These are phyloP conservation scores for Vickermania ingenoplastis DNA, from an alignment of 208 protist genomes.

Conservation along the genomic window DNA sequence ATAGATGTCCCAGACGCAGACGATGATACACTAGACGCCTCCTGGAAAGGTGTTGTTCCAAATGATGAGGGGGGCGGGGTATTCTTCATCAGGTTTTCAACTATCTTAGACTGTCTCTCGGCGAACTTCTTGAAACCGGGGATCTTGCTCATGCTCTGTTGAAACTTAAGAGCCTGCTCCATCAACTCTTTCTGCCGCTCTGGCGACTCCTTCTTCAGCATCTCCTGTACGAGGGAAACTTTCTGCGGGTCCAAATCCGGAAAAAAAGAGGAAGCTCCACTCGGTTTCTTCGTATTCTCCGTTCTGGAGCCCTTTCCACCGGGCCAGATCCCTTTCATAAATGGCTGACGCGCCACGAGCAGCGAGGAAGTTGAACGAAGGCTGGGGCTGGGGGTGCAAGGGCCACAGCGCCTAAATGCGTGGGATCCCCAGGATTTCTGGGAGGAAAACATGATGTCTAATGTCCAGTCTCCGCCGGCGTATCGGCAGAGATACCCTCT, in stretches of 20 bases:
- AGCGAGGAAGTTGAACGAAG: too few species aligned
- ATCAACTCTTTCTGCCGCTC: conserved; percentile 81
- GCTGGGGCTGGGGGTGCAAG: too few species aligned
- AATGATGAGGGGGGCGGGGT: neutral
- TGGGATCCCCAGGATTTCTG: too few species aligned
- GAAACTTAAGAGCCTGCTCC: conserved; percentile 72
- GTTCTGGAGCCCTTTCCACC: too few species aligned
- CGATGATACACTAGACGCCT: neutral
- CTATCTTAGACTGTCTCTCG: conserved; percentile 51
- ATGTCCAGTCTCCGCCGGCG: too few species aligned
- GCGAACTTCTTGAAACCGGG: conserved; percentile 58
- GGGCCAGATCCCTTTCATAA: too few species aligned
- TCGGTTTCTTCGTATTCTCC: too few species aligned
- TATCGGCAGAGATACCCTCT: too few species aligned
- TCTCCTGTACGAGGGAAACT: conserved; percentile 57
- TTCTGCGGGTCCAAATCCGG: conserved; percentile 51
- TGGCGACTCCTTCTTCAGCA: conserved; percentile 59
- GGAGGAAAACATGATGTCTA: too few species aligned
- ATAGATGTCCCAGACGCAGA: neutral
- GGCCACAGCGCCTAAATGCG: too few species aligned
- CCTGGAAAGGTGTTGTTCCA: neutral
- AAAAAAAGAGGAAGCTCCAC: conserved; percentile 19
- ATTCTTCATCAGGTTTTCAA: conserved; percentile 61
- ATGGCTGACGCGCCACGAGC: too few species aligned
- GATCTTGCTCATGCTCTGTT: conserved; percentile 70